phyloP scores from a whole-genome alignment of 441 rosid genomes.

The Geranium incanum region DNA sequence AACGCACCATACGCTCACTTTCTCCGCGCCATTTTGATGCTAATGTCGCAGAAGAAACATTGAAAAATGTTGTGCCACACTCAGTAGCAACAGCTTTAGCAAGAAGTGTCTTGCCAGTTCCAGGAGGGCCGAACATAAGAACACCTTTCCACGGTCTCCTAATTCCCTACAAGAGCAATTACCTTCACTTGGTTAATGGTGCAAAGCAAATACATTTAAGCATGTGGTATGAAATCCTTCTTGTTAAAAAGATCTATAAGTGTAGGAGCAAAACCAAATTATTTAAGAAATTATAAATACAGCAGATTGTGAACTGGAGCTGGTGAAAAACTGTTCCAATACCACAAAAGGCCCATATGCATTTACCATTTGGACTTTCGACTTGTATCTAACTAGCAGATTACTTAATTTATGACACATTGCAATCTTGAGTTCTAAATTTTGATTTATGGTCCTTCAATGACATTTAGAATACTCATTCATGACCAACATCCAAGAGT shows the following conservation, averaged over 20 bases:
- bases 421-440: background rate
- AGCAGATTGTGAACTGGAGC: background rate
- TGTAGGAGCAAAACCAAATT: background rate
- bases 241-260: background rate
- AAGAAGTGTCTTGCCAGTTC: conserved; percentile 76
- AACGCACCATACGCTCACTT: conserved; percentile 86
- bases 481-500: conserved; percentile 20
- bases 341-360: background rate
- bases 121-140: conserved; percentile 91
- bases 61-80: conserved; percentile 68
- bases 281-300: background rate
- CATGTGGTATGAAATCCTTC: background rate
- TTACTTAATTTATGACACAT: background rate
- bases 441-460: background rate
- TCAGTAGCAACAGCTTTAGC: conserved; percentile 85
- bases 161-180: conserved; percentile 47
- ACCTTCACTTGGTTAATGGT: background rate
- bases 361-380: background rate
- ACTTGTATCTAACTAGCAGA: background rate
- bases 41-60: conserved; percentile 75
- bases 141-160: conserved; percentile 91
- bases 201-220: background rate
- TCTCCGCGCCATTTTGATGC: conserved; percentile 92
- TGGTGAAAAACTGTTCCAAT: background rate
- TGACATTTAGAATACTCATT: conserved; percentile 9